These are phyloP conservation scores for Neurospora sp. DNA, from an alignment of 495 filamentous ascomycete genomes.

Conservation along the genomic window DNA sequence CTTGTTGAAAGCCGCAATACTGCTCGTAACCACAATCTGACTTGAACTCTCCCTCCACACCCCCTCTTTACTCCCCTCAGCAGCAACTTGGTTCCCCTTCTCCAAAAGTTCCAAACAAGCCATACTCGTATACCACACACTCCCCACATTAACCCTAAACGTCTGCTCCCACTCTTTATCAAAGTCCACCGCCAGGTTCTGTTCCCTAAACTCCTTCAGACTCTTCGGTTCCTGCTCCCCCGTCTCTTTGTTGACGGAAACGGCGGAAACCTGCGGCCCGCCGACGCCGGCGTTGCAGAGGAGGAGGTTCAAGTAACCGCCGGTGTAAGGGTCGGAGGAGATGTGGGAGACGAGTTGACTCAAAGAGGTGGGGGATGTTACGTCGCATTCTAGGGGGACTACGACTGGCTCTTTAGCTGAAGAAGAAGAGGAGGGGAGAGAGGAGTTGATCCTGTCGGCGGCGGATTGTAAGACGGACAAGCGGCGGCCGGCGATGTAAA, in stretches of 20 bases:
- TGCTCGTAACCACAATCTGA: constrained; percentile 55
- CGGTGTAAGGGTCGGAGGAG: constrained; percentile 30
- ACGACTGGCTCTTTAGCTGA: constrained; percentile 17
- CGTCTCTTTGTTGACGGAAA: constrained; percentile 1
- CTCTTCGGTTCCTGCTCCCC: not conserved
- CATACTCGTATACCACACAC: constrained; percentile 52
- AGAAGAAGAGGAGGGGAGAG: not conserved
- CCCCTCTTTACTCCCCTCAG: too few species aligned
- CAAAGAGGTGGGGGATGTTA: constrained; percentile 51
- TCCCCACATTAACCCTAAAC: constrained; percentile 49
- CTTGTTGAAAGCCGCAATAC: constrained; percentile 51
- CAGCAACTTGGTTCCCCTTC: constrained; percentile 37
- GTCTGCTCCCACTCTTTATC: constrained; percentile 46
- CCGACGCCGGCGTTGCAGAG: constrained; percentile 57
- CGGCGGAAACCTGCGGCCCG: constrained; percentile 35
- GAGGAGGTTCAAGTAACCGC: constrained; percentile 50
- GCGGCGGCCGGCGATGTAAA: constrained; percentile 66
- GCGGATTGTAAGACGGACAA: constrained; percentile 44
- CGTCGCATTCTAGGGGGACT: constrained; percentile 53
- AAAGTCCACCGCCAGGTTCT: constrained; percentile 7
- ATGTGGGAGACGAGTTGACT: constrained; percentile 34
- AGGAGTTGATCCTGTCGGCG: constrained; percentile 26
- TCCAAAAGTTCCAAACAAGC: constrained; percentile 55
- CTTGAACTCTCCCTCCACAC: constrained; percentile 17
- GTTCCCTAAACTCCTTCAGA: not conserved